Evolutionary conservation across 2,329 filamentous ascomycete genomes (phyloP), one percentile per base, ranked within the genome.

Genomic region (Sphaerulina populicola): DNA sequence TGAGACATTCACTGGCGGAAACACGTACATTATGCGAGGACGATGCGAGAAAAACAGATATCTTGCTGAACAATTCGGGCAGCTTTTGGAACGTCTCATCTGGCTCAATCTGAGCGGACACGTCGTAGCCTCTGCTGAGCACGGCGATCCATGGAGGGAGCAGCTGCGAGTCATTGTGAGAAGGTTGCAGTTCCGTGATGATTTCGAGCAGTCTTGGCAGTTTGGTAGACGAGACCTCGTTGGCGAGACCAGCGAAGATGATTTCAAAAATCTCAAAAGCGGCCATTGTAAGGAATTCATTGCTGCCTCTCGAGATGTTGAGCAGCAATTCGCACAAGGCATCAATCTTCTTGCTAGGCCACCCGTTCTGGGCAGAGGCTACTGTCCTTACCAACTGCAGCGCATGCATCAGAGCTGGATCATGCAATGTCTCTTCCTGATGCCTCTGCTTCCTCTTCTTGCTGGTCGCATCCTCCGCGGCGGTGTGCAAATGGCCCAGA

Each of bases 191-290:
- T 67, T 97, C 90, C 10, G 85, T 83, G 60, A 98, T 95, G 47
- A 93, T 89, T 57, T 95, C 89, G 62, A 97, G 78, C 10, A 98
- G 77, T 51, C 87, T 81, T 2, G 90, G 89, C 10, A 98, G 77
- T 71, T 97, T 98, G 1, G 88, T 80, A 2, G 89, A 94, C 0
- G 90, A 87, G 44, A 90, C 78, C 59, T 94, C 88, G 59, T 90
- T 85, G 12, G 83, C 80, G 85, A 98, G 90, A 6, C 89, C 86
- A 61, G 86, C 85, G 59, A 98, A 97, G 40, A 97, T 94, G 68
- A 94, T 85, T 68, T 98, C 93, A 63, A 98, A 98, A 3, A 97
- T 91, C 59, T 96, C 91, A 62, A 98, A 96, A 0, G 90, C 86
- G 9, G 88, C 85, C 84, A 97, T 94, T 30, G 90, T 94, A 75